Evolutionary conservation across 2,329 filamentous ascomycete genomes (phyloP).

Genomic region (Xylariaceae sp.): DNA sequence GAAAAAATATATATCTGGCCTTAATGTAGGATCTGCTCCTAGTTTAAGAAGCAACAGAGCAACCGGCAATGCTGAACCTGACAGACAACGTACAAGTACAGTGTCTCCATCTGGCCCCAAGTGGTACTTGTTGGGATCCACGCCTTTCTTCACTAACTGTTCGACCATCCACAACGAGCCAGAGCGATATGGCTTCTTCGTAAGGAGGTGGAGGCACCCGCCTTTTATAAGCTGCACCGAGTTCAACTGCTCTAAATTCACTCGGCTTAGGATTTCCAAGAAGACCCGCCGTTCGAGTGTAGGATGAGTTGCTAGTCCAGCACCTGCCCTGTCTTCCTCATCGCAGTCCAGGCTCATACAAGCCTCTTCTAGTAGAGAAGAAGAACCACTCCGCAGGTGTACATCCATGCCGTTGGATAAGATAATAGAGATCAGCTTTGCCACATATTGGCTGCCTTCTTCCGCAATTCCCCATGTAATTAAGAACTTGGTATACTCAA

Average conservation of each 20-base stretch:
- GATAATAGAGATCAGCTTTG: neutral
- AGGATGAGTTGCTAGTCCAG: too few species aligned
- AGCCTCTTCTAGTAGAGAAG: constrained; percentile 3
- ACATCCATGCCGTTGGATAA: neutral
- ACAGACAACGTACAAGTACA: neutral
- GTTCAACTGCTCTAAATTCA: neutral
- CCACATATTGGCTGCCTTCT: neutral
- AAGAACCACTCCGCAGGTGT: neutral
- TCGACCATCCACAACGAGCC: constrained; percentile 9
- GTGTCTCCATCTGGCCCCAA: too few species aligned
- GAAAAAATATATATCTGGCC: neutral
- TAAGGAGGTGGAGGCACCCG: neutral
- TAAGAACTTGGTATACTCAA: neutral
- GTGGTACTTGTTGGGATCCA: neutral
- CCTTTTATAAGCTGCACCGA: neutral
- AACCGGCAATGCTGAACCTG: neutral
- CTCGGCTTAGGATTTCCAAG: neutral
- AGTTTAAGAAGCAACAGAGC: constrained; percentile 6
- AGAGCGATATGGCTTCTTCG: neutral
- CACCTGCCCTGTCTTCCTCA: neutral
- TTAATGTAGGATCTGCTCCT: neutral
- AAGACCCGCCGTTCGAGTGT: neutral
- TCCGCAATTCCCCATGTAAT: too few species aligned
- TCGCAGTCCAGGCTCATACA: neutral
- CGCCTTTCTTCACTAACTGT: neutral